Evolutionary conservation across 164 flowering plant genomes (phyloP).

Genomic region (Umbilicus rupestris): DNA sequence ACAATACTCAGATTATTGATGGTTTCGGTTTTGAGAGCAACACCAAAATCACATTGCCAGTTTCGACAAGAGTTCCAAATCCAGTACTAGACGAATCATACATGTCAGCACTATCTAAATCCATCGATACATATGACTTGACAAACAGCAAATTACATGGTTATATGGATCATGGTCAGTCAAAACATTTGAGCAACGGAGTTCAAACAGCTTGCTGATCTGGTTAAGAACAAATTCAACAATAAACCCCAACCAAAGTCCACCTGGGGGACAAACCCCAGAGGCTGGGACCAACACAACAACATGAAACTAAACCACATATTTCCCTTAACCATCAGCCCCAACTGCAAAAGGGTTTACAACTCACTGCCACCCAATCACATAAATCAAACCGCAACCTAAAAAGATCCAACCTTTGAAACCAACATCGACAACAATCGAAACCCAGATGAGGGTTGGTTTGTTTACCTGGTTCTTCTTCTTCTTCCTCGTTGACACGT

Average conservation of each 20-base stretch:
- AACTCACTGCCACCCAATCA: not conserved
- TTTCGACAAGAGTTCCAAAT: not conserved
- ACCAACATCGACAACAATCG: no score
- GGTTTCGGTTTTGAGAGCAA: not conserved
- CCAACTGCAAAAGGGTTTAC: not conserved
- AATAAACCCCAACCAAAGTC: no score
- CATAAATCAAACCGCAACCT: not conserved
- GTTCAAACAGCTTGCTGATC: no score
- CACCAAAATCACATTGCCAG: not conserved
- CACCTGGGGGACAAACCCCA: no score
- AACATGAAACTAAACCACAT: not conserved
- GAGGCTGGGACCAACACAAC: not conserved
- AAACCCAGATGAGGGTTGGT: not conserved
- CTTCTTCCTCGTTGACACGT: not conserved
- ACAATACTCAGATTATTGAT: not conserved
- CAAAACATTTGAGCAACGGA: not conserved
- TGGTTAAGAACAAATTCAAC: no score
- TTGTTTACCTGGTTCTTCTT: not conserved
- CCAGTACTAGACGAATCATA: no score
- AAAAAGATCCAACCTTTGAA: not conserved
- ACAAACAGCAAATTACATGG: not conserved
- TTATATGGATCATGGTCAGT: not conserved
- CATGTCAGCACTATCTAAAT: no score
- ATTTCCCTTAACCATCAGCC: no score
- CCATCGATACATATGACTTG: no score